These are phyloP conservation scores for Pyrenochaeta sp. DNA, from an alignment of 2,329 filamentous ascomycete genomes.

Conservation along the genomic window DNA sequence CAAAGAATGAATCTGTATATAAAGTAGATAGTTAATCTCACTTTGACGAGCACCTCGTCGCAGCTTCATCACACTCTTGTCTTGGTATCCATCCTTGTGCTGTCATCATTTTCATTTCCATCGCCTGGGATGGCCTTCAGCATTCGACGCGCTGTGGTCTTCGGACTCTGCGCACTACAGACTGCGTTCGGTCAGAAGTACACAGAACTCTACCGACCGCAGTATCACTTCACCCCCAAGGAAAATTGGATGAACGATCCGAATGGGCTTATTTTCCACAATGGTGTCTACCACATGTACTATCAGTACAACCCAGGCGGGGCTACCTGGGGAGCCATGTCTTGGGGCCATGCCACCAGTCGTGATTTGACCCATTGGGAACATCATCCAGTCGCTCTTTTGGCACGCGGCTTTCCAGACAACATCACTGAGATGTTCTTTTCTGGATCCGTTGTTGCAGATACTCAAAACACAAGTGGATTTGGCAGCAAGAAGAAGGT, in stretches of 20 bases:
- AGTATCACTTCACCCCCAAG: constrained; percentile 8
- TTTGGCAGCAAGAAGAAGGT: constrained; percentile 2
- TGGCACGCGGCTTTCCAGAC: constrained; percentile 4
- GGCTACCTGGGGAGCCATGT: constrained; percentile 6
- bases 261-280: constrained; percentile 3
- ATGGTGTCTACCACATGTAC: constrained; percentile 6
- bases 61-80: constrained; percentile 2
- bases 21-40: constrained; percentile 2
- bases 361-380: constrained; percentile 6
- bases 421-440: constrained; percentile 9
- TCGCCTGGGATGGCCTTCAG: constrained; percentile 2
- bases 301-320: constrained; percentile 7
- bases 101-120: constrained; percentile 1
- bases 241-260: constrained; percentile 10
- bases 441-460: constrained; percentile 6
- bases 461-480: constrained; percentile 6
- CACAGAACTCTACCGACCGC: constrained; percentile 4
- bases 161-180: constrained; percentile 6
- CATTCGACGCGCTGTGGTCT: constrained; percentile 3
- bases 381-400: constrained; percentile 4
- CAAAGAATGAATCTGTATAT: constrained; percentile 3
- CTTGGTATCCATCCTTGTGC: neutral
- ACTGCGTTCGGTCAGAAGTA: constrained; percentile 4
- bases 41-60: neutral
- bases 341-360: constrained; percentile 7